A percentile compares a stretch with the other conserved stretches of the same genome.
Conservation (phyloP, 345 rosid species). For the Salix caprea region DNA sequence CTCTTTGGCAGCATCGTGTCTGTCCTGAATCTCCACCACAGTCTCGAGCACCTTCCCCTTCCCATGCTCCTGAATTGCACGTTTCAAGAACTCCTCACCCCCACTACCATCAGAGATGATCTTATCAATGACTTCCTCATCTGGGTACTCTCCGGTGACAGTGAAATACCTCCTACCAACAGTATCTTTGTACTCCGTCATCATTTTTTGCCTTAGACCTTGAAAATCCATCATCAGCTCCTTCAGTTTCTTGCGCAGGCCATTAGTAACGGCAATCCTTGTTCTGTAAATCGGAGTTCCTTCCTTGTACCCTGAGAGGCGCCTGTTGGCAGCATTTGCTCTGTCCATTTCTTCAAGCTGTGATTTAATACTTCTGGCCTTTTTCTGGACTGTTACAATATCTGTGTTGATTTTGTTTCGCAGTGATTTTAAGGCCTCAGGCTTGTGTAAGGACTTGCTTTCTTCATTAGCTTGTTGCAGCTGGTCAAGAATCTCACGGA, state of each 20-base stretch:
- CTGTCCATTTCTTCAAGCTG: slow-evolving; percentile 86
- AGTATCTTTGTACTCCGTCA: slow-evolving; percentile 86
- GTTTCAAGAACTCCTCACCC: slow-evolving; percentile 63
- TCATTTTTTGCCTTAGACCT: slow-evolving; percentile 78
- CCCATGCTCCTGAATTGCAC: slow-evolving; percentile 91
- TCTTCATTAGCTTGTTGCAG: slow-evolving; percentile 71
- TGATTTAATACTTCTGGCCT: slow-evolving; percentile 53
- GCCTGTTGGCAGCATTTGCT: slow-evolving; percentile 69
- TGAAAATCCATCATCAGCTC: slow-evolving; percentile 98
- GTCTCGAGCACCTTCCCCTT: slow-evolving; percentile 85
- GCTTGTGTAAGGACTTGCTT: slow-evolving; percentile 74
- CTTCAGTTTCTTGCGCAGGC: slow-evolving; percentile 70
- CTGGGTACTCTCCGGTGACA: slow-evolving; percentile 79
- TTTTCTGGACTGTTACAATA: slow-evolving; percentile 55
- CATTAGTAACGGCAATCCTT: slow-evolving; percentile 73
- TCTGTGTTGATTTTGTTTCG: slow-evolving; percentile 67
- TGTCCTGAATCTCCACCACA: slow-evolving; percentile 85
- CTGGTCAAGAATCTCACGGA: slow-evolving; percentile 52
- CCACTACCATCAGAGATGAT: slow-evolving; percentile 63
- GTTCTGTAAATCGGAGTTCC: slow-evolving; percentile 79
- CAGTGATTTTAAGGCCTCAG: slow-evolving; percentile 59
- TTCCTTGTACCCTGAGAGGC: slow-evolving; percentile 71
- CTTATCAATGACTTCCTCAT: slow-evolving; percentile 82
- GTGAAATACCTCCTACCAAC: slow-evolving; percentile 89
- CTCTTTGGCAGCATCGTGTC: slow-evolving; percentile 84